A percentile compares a stretch with the other conserved stretches of the same genome.
Evolutionary conservation across 805 yeast genomes (phyloP).

Genomic region (Candida peoriensis): DNA sequence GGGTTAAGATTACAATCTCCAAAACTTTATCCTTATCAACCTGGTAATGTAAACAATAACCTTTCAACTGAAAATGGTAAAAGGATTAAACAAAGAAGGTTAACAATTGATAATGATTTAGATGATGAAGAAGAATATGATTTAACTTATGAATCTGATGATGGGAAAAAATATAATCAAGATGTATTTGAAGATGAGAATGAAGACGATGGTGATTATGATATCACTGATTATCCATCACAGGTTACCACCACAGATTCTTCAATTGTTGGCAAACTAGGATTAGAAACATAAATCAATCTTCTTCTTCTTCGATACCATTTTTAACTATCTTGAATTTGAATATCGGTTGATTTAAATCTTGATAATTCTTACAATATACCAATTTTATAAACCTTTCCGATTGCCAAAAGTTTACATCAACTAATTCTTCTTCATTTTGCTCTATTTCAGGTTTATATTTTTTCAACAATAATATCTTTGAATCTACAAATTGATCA

Average conservation of each 20-base stretch:
- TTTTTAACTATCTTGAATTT: slow-evolving; percentile 22
- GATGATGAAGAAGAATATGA: slow-evolving; percentile 41
- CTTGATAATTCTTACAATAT: slow-evolving; percentile 29
- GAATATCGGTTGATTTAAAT: slow-evolving; percentile 7
- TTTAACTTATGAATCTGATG: slow-evolving; percentile 33
- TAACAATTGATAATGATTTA: slow-evolving; percentile 33
- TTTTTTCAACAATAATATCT: slow-evolving; percentile 42
- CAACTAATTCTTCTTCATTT: slow-evolving; percentile 5
- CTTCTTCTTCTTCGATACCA: slow-evolving; percentile 10
- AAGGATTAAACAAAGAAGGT: slow-evolving; percentile 25
- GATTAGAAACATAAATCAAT: slow-evolving; percentile 20
- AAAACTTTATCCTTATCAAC: slow-evolving; percentile 28
- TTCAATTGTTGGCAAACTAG: slow-evolving; percentile 35
- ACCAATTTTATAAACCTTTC: slow-evolving; percentile 35
- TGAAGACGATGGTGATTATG: slow-evolving; percentile 26
- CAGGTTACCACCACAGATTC: slow-evolving; percentile 5
- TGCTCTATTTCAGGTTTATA: slow-evolving; percentile 30
- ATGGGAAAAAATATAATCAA: slow-evolving; percentile 25
- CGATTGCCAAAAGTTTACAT: slow-evolving; percentile 15
- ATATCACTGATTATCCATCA: too few species aligned
- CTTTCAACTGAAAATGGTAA: too few species aligned
- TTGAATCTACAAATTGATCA: slow-evolving; percentile 45
- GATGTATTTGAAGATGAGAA: slow-evolving; percentile 19
- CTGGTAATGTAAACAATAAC: slow-evolving; percentile 3
- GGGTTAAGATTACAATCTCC: slow-evolving; percentile 39